phyloP scores from a whole-genome alignment of 1,284 basidiomycete species.

The Grifola frondosa region DNA sequence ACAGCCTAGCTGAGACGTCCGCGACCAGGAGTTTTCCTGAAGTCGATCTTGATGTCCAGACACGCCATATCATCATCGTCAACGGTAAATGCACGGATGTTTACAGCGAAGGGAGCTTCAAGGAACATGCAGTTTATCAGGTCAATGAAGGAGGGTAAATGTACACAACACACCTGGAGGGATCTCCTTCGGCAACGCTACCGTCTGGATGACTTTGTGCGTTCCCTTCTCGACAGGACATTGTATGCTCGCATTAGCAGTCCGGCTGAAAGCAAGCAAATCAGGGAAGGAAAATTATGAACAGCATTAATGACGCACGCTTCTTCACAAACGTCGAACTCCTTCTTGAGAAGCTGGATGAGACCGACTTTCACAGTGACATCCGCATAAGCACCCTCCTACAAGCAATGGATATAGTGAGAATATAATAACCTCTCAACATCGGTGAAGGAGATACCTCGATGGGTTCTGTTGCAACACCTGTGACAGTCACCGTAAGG shows the following conservation, averaged over 20 bases:
- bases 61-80: constrained; percentile 82
- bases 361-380: constrained; percentile 87
- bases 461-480: constrained; percentile 56
- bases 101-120: constrained; percentile 83
- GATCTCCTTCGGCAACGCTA: constrained; percentile 85
- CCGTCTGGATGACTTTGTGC: constrained; percentile 76
- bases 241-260: constrained; percentile 68
- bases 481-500: constrained; percentile 78
- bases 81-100: constrained; percentile 72
- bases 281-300: constrained; percentile 1
- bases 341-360: constrained; percentile 80
- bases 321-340: constrained; percentile 88
- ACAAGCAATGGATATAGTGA: neutral
- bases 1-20: constrained; percentile 1
- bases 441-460: constrained; percentile 46
- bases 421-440: neutral
- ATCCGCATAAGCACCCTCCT: constrained; percentile 91
- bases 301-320: constrained; percentile 60
- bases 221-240: constrained; percentile 77
- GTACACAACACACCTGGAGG: constrained; percentile 63
- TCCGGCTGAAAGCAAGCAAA: constrained; percentile 43
- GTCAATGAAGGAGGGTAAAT: constrained; percentile 7
- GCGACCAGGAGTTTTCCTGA: constrained; percentile 36
- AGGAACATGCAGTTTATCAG: no score
- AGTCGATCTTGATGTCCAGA: constrained; percentile 77